A percentile compares a stretch with the other conserved stretches of the same genome.
Conservation (phyloP, 768 basidiomycete species). For the Phanerochaete sordida region DNA sequence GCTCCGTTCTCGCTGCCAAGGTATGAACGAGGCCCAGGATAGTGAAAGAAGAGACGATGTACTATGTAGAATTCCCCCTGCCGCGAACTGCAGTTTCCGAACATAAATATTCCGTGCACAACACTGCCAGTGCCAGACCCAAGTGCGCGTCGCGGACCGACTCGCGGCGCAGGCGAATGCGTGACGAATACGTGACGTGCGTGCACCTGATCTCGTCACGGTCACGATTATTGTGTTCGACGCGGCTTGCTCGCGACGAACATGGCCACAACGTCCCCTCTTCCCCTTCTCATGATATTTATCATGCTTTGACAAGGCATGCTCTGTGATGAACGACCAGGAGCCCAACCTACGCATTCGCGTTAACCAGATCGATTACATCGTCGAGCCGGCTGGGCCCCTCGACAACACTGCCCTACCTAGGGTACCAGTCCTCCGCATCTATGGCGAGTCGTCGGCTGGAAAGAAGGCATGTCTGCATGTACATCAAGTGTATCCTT, state of each 20-base stretch:
- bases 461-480: constrained; percentile 83
- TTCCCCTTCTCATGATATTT: neutral
- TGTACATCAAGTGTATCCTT: constrained; percentile 92
- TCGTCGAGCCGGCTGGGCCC: constrained; percentile 49
- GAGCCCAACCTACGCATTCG: constrained; percentile 34
- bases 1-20: neutral
- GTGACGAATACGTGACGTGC: neutral
- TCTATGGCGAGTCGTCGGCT: constrained; percentile 79
- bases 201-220: neutral
- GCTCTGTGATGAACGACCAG: constrained; percentile 7
- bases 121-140: no score
- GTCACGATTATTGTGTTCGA: neutral
- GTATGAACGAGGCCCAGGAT: neutral
- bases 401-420: constrained; percentile 62
- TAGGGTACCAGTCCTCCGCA: constrained; percentile 75
- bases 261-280: neutral
- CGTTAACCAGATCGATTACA: constrained; percentile 63
- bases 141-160: no score
- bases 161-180: no score
- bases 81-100: no score
- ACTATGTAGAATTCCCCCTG: neutral
- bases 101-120: no score
- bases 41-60: constrained; percentile 8
- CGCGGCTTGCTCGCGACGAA: neutral
- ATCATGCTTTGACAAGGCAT: constrained; percentile 11